Conservation (phyloP, 2,329 filamentous ascomycete genomes). For the Penicillium freii region DNA sequence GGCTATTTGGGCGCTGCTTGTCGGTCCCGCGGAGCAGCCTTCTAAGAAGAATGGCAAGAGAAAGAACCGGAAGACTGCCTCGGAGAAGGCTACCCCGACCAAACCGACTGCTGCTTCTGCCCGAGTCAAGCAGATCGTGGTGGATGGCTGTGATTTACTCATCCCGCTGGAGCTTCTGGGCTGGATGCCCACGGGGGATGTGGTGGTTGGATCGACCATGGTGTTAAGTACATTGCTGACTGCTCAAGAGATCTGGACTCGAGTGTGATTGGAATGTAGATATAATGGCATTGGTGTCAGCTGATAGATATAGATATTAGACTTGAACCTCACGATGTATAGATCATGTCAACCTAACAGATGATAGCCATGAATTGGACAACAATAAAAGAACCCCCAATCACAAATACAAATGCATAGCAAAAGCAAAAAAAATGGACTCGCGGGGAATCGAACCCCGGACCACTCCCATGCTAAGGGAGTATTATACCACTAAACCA, state of each 20-base stretch:
- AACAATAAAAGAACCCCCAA: not conserved
- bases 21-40: conserved; percentile 13
- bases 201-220: conserved; percentile 59
- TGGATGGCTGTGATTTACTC: conserved; percentile 61
- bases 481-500: conserved; percentile 52
- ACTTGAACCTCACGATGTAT: not conserved
- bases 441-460: conserved; percentile 51
- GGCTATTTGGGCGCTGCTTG: conserved; percentile 24
- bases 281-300: not conserved
- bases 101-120: conserved; percentile 4
- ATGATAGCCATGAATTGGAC: not conserved
- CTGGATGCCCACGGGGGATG: conserved; percentile 56
- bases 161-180: conserved; percentile 61
- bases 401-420: not conserved
- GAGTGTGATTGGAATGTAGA: conserved; percentile 7
- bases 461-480: conserved; percentile 51
- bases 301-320: conserved; percentile 1
- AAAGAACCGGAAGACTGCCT: conserved; percentile 26
- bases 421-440: conserved; percentile 36
- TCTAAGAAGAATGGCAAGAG: conserved; percentile 18
- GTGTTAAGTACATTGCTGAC: conserved; percentile 62
- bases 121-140: conserved; percentile 51
- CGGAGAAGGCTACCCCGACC: conserved; percentile 12
- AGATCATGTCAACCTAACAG: not conserved
- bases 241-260: conserved; percentile 59